These are phyloP conservation scores for Cercospora janseana DNA, from an alignment of 2,329 filamentous ascomycete genomes.

Conservation along the genomic window DNA sequence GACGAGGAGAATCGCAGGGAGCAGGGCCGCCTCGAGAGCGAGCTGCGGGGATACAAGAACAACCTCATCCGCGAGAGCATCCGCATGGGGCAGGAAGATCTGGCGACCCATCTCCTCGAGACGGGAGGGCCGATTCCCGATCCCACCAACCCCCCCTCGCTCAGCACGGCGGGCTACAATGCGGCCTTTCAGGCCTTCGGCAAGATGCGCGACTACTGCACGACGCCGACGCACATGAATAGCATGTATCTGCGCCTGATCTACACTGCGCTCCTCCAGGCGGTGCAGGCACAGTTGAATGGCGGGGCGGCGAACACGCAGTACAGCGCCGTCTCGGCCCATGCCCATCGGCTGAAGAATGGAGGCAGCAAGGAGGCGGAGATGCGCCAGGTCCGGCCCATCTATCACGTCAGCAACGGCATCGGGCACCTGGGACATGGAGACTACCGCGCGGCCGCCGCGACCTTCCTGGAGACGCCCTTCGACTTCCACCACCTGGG, in stretches of 20 bases:
- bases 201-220: conserved; percentile 89
- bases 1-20: conserved; percentile 67
- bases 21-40: conserved; percentile 72
- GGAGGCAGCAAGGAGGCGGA: conserved; percentile 55
- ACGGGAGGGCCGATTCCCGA: conserved; percentile 57
- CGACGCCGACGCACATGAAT: conserved; percentile 75
- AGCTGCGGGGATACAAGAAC: conserved; percentile 91
- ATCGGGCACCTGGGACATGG: conserved; percentile 59
- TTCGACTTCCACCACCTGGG: conserved; percentile 46
- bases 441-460: conserved; percentile 66
- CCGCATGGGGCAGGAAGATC: conserved; percentile 84
- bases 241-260: conserved; percentile 80
- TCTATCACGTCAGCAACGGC: conserved; percentile 63
- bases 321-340: conserved; percentile 61
- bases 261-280: conserved; percentile 75
- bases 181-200: conserved; percentile 74
- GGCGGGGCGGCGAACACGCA: conserved; percentile 23
- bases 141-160: conserved; percentile 23
- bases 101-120: conserved; percentile 77
- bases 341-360: conserved; percentile 51
- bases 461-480: conserved; percentile 65
- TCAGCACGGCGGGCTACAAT: conserved; percentile 53
- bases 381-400: conserved; percentile 57
- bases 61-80: conserved; percentile 98
- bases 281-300: conserved; percentile 52